Evolutionary conservation across 768 basidiomycete species (phyloP).

Genomic region (Boletus eberwhitei): DNA sequence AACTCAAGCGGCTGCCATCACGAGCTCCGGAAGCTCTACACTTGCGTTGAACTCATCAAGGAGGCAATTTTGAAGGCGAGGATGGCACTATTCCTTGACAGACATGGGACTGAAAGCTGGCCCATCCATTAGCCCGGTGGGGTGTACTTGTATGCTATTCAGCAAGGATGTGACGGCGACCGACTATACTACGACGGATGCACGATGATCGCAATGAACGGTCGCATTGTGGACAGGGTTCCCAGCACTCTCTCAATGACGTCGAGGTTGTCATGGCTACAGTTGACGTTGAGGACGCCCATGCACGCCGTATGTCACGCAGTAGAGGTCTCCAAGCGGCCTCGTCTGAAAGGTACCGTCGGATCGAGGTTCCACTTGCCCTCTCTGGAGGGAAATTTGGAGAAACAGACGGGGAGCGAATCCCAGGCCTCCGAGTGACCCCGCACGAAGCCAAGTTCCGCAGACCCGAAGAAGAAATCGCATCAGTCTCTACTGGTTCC

Average conservation of each 20-base stretch:
- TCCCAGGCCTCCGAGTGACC: constrained; percentile 48
- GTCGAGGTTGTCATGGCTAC: constrained; percentile 97
- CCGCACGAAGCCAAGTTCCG: constrained; percentile 52
- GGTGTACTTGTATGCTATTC: constrained; percentile 96
- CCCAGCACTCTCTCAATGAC: constrained; percentile 93
- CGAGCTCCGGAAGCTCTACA: constrained; percentile 93
- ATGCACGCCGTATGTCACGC: constrained; percentile 79
- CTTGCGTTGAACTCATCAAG: constrained; percentile 90
- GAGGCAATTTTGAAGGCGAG: constrained; percentile 91
- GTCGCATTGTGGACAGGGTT: constrained; percentile 87
- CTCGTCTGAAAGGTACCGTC: constrained; percentile 64
- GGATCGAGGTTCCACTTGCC: constrained; percentile 79
- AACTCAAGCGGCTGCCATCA: constrained; percentile 99
- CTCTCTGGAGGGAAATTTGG: constrained; percentile 74
- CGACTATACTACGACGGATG: constrained; percentile 98
- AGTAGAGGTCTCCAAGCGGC: constrained; percentile 92
- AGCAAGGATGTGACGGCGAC: constrained; percentile 98
- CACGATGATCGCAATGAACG: constrained; percentile 94
- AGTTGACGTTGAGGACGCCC: constrained; percentile 92
- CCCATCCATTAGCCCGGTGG: constrained; percentile 73
- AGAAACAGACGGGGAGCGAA: constrained; percentile 52
- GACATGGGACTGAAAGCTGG: neutral
- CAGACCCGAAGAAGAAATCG: constrained; percentile 92
- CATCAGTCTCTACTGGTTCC: constrained; percentile 49
- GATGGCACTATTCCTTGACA: neutral